Evolutionary conservation across 192 early-diverging fungal species (phyloP).

Genomic region (Linnemannia zychae): DNA sequence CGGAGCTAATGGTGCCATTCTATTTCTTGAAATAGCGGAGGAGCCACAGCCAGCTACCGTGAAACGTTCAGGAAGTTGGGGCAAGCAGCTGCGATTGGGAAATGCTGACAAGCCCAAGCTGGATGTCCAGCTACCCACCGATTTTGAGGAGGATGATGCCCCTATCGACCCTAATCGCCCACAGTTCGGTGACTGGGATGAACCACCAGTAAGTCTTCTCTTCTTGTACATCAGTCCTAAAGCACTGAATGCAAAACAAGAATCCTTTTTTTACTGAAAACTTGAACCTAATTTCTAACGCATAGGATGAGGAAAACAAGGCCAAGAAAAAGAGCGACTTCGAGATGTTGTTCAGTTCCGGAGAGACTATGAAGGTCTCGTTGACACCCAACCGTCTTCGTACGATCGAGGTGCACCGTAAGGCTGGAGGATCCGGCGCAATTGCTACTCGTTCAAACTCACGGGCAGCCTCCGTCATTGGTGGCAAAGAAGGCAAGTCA

Average conservation of each 20-base stretch:
- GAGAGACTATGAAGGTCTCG: conserved; percentile 67
- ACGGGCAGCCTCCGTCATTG: conserved; percentile 45
- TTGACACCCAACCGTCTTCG: conserved; percentile 69
- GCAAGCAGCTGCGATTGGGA: conserved; percentile 51
- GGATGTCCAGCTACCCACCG: conserved; percentile 42
- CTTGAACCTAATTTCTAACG: too few relatives aligned
- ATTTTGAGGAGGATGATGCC: conserved; percentile 43
- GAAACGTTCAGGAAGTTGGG: conserved; percentile 56
- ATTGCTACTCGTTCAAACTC: conserved; percentile 48
- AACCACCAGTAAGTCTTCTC: conserved; percentile 34
- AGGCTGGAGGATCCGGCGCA: conserved; percentile 8
- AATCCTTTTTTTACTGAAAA: too few relatives aligned
- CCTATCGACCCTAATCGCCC: conserved; percentile 48
- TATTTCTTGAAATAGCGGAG: conserved; percentile 20
- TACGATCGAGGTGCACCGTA: conserved; percentile 67
- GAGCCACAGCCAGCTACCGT: conserved; percentile 48
- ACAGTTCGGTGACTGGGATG: conserved; percentile 55
- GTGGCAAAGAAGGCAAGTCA: conserved; percentile 26
- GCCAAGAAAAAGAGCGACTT: conserved; percentile 64
- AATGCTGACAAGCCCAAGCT: conserved; percentile 54
- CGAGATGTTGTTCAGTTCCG: conserved; percentile 64
- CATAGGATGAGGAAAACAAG: conserved; percentile 55
- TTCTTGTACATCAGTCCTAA: not conserved
- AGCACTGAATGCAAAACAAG: not conserved
- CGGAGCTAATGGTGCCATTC: not conserved